A percentile compares a stretch with the other conserved stretches of the same genome.
Conservation (phyloP, 2,329 filamentous ascomycete genomes). For the Penicillium glabrum region DNA sequence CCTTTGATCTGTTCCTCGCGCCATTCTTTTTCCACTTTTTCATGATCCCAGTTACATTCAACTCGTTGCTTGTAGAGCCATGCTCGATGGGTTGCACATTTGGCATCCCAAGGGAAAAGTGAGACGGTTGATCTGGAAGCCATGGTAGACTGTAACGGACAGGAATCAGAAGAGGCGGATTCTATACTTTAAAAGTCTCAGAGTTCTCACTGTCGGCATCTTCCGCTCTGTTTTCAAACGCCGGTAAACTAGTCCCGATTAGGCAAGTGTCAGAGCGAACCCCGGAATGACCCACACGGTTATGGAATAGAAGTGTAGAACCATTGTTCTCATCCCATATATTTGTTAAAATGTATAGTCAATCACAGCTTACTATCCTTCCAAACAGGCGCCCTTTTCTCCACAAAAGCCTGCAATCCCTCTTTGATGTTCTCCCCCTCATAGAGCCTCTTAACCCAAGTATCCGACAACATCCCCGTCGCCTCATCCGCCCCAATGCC, state of each 20-base stretch:
- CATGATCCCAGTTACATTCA: slow-evolving; percentile 19
- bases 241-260: background rate
- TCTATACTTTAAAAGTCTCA: background rate
- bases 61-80: slow-evolving; percentile 15
- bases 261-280: background rate
- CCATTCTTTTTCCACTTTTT: slow-evolving; percentile 19
- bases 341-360: background rate
- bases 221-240: background rate
- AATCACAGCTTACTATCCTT: slow-evolving; percentile 38
- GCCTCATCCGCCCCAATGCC: slow-evolving; percentile 63
- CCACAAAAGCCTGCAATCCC: slow-evolving; percentile 72
- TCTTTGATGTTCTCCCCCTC: slow-evolving; percentile 72
- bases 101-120: slow-evolving; percentile 21
- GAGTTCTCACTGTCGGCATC: background rate
- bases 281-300: background rate
- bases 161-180: background rate
- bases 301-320: background rate
- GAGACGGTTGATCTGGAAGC: background rate
- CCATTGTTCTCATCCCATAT: too few relatives aligned
- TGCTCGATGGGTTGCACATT: slow-evolving; percentile 11
- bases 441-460: slow-evolving; percentile 61
- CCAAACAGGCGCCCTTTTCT: slow-evolving; percentile 71
- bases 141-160: slow-evolving; percentile 5
- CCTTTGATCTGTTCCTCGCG: slow-evolving; percentile 12
- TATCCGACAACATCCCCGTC: slow-evolving; percentile 58